Percentiles rank a stretch among this genome's conserved stretches.
phyloP scores from a whole-genome alignment of 768 basidiomycete species.

The Leccinum broughii region DNA sequence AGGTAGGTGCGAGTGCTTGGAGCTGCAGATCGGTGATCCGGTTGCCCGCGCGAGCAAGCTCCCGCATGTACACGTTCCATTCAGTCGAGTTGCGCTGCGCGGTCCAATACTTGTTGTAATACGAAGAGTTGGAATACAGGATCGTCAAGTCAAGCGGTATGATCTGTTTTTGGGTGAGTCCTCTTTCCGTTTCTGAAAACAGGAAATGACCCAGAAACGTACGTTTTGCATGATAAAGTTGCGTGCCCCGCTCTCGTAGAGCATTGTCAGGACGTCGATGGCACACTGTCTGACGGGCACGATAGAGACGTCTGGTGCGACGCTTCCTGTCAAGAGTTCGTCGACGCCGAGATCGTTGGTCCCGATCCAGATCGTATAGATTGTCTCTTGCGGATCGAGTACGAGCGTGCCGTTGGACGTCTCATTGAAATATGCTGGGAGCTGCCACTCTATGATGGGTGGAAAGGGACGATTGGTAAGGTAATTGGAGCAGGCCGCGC shows the following conservation, averaged over 20 bases:
- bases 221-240: slow-evolving; percentile 74
- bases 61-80: slow-evolving; percentile 57
- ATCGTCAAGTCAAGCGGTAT: slow-evolving; percentile 53
- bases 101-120: slow-evolving; percentile 53
- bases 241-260: slow-evolving; percentile 59
- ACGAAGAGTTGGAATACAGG: slow-evolving; percentile 48
- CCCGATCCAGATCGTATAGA: slow-evolving; percentile 71
- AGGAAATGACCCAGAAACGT: slow-evolving; percentile 18
- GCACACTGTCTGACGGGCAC: slow-evolving; percentile 59
- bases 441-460: slow-evolving; percentile 46
- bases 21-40: slow-evolving; percentile 52
- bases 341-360: slow-evolving; percentile 62
- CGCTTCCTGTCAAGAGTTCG: slow-evolving; percentile 53
- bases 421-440: slow-evolving; percentile 52
- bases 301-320: slow-evolving; percentile 47
- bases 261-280: slow-evolving; percentile 55
- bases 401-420: slow-evolving; percentile 41
- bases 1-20: slow-evolving; percentile 44
- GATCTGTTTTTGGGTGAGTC: slow-evolving; percentile 39
- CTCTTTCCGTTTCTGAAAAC: not conserved
- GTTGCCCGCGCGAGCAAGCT: slow-evolving; percentile 54
- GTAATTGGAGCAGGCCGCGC: slow-evolving; percentile 66
- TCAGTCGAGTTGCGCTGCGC: slow-evolving; percentile 52
- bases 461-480: slow-evolving; percentile 60
- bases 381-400: slow-evolving; percentile 42